A percentile compares a stretch with the other conserved stretches of the same genome.
phyloP scores from a whole-genome alignment of 1,139 yeast species.

The Meyerozyma smithsonii region DNA sequence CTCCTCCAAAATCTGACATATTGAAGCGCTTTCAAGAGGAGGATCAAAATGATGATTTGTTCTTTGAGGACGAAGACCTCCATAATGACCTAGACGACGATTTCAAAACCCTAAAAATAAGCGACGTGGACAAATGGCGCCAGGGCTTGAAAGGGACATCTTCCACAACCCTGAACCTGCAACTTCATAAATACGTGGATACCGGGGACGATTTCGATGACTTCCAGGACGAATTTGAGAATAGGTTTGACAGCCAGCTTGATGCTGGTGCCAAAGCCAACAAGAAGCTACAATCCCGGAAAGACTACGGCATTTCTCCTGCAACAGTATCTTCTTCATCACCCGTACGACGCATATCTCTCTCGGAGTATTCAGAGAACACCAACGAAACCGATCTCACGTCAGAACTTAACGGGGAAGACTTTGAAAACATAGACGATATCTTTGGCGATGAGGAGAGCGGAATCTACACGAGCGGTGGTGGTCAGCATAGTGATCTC shows the following conservation, averaged over 20 bases:
- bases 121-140: slow-evolving; percentile 2
- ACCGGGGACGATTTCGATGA: slow-evolving; percentile 8
- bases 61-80: neutral
- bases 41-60: slow-evolving; percentile 3
- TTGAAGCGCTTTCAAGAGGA: neutral
- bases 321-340: neutral
- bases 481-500: slow-evolving; percentile 1
- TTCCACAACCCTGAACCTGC: neutral
- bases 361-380: slow-evolving; percentile 2
- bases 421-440: slow-evolving; percentile 38
- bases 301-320: neutral
- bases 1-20: neutral
- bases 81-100: slow-evolving; percentile 5
- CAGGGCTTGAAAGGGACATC: slow-evolving; percentile 2
- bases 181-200: slow-evolving; percentile 5
- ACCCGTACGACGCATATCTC: neutral
- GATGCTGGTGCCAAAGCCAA: neutral
- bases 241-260: slow-evolving; percentile 10
- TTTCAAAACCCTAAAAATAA: slow-evolving; percentile 6
- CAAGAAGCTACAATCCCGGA: neutral
- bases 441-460: slow-evolving; percentile 37
- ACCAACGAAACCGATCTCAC: slow-evolving; percentile 38
- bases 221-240: slow-evolving; percentile 6
- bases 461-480: slow-evolving; percentile 24
- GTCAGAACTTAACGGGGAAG: slow-evolving; percentile 37